Conservation (phyloP, 2,329 filamentous ascomycete species). For the Ophiostoma sp. region DNA sequence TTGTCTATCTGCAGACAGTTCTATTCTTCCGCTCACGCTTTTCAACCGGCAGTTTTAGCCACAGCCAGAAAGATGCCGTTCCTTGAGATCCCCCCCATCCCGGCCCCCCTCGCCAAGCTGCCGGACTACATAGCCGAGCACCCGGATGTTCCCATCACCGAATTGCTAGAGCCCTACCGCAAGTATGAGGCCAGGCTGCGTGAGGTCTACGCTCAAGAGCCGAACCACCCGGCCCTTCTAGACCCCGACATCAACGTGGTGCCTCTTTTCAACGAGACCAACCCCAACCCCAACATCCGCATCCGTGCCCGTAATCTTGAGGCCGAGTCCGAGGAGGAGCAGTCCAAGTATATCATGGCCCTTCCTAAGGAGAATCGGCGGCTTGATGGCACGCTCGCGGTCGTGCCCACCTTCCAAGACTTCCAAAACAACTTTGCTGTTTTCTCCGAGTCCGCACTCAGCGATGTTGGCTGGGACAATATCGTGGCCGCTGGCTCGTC, state of each 20-base stretch:
- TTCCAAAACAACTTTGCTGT: constrained; percentile 66
- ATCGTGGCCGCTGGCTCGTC: constrained; percentile 76
- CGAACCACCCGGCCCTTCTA: constrained; percentile 43
- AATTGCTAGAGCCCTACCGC: constrained; percentile 61
- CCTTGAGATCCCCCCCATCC: constrained; percentile 37
- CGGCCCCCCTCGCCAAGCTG: constrained; percentile 43
- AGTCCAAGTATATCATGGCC: constrained; percentile 63
- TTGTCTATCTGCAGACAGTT: background rate
- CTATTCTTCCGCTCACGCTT: background rate
- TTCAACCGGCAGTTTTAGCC: background rate
- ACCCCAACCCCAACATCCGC: constrained; percentile 52
- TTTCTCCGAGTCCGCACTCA: constrained; percentile 73
- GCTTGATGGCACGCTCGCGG: constrained; percentile 56
- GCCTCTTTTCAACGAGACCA: constrained; percentile 57
- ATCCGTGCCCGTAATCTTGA: constrained; percentile 57
- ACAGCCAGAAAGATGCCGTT: background rate
- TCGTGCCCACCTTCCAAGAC: constrained; percentile 60
- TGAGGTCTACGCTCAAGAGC: constrained; percentile 63
- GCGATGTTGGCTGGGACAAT: constrained; percentile 75
- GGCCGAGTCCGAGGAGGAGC: constrained; percentile 54
- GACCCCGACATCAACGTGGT: constrained; percentile 50
- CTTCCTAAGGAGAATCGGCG: constrained; percentile 58
- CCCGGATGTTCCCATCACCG: constrained; percentile 46
- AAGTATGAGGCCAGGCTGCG: constrained; percentile 62
- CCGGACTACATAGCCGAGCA: constrained; percentile 51